These are phyloP conservation scores for Gossypium davidsonii DNA, from an alignment of 441 rosid genomes.

Conservation along the genomic window DNA sequence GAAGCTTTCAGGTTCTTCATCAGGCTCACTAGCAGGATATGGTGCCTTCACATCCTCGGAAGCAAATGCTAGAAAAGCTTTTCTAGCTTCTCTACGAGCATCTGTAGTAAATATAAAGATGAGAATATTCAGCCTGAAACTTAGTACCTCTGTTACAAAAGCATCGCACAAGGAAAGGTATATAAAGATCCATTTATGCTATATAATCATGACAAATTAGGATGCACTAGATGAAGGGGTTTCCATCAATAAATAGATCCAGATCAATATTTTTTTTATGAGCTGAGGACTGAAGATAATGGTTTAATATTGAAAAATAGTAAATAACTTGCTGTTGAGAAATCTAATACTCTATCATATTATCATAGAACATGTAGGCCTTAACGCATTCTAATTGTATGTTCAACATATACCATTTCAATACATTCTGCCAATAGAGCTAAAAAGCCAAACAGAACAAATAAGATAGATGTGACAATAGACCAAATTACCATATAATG, in stretches of 20 bases:
- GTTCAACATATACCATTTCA: neutral
- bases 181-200: neutral
- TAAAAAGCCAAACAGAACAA: neutral
- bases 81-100: constrained; percentile 97
- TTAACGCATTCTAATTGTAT: neutral
- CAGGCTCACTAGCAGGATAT: constrained; percentile 29
- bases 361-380: neutral
- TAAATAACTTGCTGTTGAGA: neutral
- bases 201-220: neutral
- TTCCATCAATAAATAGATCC: neutral
- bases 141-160: neutral
- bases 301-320: neutral
- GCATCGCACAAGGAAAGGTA: neutral
- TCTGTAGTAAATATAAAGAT: constrained; percentile 32
- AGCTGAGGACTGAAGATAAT: neutral
- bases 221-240: neutral
- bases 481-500: constrained; percentile 41
- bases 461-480: constrained; percentile 1
- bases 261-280: neutral
- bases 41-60: constrained; percentile 41
- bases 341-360: neutral
- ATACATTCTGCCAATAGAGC: neutral
- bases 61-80: constrained; percentile 85
- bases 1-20: constrained; percentile 32
- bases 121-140: neutral